Base-by-base conservation (phyloP, 495 filamentous ascomycete genomes). In the Penicillium crystallinum region DNA sequence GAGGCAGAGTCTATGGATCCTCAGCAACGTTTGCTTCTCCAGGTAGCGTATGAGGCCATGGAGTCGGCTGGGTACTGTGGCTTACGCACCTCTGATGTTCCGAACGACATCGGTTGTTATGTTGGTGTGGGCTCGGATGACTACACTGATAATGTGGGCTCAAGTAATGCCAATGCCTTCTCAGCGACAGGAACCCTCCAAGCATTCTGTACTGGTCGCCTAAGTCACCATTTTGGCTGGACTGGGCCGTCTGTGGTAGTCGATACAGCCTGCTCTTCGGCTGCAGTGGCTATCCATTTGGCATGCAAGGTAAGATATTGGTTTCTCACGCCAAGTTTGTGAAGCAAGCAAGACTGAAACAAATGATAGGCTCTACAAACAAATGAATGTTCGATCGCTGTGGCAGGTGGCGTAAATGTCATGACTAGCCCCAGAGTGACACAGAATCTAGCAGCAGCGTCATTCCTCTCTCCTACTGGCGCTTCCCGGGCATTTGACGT, bases 401-500 rank as follows among this genome's bases (percentile, higher is more conserved):
- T 70, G 11, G 57, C 62, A 1, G 70, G 67, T 2, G 70, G 70
- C 3, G 68, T 70, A 9, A 75, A 70, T 31, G 52, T 76, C 19
- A 66, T 71, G 29, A 61, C 63, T n/a, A 55, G 50, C 22, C 68
- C 68, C 2, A 38, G 49, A 35, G 42, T 45, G 5, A 25, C 35
- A 1, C 65, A 59, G 38, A 63, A 74, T 27, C 56, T 75, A 7
- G 61, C 59, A 1, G 63, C 55, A 15, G 72, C 68, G 12, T 60
- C 59, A 4, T 76, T 76, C 31, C 59, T 76, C 2, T 73, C 68
- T 47, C 62, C 67, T 1, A 66, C 69, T 3, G 66, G 85, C 2
- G 76, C 79, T 46, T 89, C 84, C 64, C 85, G 87, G 30, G 79
- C 84, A 1, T 88, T 86, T 23, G 65, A 70, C 22, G 53, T 35